Percentiles rank a stretch among this genome's conserved stretches.
phyloP scores from a whole-genome alignment of 371 early-diverging fungal genomes.

The Lichtheimia hyalospora region DNA sequence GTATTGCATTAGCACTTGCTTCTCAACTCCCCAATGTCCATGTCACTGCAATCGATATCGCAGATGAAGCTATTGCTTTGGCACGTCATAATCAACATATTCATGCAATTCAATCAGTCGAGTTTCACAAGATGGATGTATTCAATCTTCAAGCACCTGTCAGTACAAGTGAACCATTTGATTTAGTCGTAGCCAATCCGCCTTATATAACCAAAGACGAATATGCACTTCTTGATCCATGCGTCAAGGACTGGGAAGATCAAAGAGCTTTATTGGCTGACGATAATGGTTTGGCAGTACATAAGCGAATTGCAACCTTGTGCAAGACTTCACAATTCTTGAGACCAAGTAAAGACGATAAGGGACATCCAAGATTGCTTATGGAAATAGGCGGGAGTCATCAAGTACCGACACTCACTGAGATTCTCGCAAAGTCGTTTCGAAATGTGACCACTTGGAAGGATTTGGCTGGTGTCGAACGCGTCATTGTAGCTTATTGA shows the following conservation, averaged over 20 bases:
- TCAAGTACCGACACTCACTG: slow-evolving; percentile 55
- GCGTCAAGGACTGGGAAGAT: slow-evolving; percentile 89
- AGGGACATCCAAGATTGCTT: slow-evolving; percentile 62
- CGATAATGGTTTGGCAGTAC: slow-evolving; percentile 64
- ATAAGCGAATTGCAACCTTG: slow-evolving; percentile 56
- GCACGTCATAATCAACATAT: slow-evolving; percentile 44
- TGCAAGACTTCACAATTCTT: slow-evolving; percentile 21
- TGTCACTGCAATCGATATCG: slow-evolving; percentile 46
- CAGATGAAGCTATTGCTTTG: slow-evolving; percentile 45
- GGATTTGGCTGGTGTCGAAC: slow-evolving; percentile 69
- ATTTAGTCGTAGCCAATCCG: slow-evolving; percentile 87
- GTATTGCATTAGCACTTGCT: slow-evolving; percentile 80
- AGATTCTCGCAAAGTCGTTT: slow-evolving; percentile 52
- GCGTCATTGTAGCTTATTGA: slow-evolving; percentile 49
- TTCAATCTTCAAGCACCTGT: slow-evolving; percentile 10
- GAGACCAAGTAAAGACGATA: slow-evolving; percentile 13
- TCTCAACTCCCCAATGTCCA: slow-evolving; percentile 48
- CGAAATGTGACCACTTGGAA: slow-evolving; percentile 62
- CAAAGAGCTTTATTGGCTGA: slow-evolving; percentile 77
- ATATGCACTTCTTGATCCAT: slow-evolving; percentile 61
- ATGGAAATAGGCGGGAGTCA: slow-evolving; percentile 80
- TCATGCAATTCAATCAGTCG: slow-evolving; percentile 16
- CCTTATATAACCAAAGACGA: slow-evolving; percentile 86
- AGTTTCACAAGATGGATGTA: slow-evolving; percentile 53
- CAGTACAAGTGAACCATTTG: slow-evolving; percentile 14